phyloP scores from a whole-genome alignment of 352 stramenopile genomes.

The Phytophthora hibernalis region DNA sequence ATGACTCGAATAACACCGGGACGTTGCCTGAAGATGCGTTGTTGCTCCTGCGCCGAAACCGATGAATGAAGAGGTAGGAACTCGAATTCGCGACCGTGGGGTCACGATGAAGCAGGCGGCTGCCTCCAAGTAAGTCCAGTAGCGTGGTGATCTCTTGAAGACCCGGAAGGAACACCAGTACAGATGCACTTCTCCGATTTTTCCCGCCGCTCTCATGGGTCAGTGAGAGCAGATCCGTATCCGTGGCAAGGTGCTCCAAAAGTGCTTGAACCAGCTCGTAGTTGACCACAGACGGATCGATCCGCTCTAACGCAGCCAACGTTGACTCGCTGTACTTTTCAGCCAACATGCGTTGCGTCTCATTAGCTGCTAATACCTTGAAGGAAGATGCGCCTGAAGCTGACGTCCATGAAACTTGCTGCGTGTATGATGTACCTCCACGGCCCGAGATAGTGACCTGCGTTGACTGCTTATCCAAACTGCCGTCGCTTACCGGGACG shows the following conservation, averaged over 20 bases:
- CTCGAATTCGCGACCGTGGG: constrained; percentile 50
- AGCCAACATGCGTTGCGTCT: constrained; percentile 32
- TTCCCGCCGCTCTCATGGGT: constrained; percentile 9
- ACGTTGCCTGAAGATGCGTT: constrained; percentile 90
- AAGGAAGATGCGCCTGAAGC: constrained; percentile 33
- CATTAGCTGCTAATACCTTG: constrained; percentile 21
- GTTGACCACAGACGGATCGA: constrained; percentile 94
- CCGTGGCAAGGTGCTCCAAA: constrained; percentile 79
- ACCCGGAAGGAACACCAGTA: constrained; percentile 97
- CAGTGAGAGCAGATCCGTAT: constrained; percentile 53
- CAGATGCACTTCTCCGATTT: constrained; percentile 65
- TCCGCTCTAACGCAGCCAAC: constrained; percentile 77
- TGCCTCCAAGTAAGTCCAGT: constrained; percentile 70
- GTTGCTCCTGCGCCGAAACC: constrained; percentile 94
- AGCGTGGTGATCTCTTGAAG: constrained; percentile 94
- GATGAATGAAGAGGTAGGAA: constrained; percentile 94
- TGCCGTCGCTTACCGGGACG: constrained; percentile 35
- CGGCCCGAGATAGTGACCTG: constrained; percentile 71
- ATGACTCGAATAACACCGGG: constrained; percentile 92
- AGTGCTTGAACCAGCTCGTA: constrained; percentile 94
- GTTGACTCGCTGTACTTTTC: constrained; percentile 90
- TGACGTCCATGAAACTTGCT: constrained; percentile 69
- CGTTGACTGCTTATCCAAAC: constrained; percentile 43
- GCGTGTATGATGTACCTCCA: constrained; percentile 65
- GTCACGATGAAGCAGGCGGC: constrained; percentile 58